These are phyloP conservation scores for Ceratobasidium sp. DNA, from an alignment of 1,284 basidiomycete genomes.

Conservation along the genomic window DNA sequence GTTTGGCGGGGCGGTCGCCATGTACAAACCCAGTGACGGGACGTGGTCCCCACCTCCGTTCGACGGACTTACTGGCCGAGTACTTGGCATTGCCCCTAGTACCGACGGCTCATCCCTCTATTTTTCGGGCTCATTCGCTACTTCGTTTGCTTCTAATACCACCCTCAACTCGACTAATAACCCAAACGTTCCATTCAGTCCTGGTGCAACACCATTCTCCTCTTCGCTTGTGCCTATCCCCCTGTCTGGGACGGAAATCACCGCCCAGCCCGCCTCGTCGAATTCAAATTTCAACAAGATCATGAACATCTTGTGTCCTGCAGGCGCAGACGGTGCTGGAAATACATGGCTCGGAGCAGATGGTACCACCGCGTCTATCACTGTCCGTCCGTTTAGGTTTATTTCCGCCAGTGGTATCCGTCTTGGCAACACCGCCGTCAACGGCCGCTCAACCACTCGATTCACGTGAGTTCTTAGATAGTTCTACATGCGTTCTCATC, in stretches of 20 bases:
- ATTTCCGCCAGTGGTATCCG: constrained; percentile 84
- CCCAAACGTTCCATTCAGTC: constrained; percentile 80
- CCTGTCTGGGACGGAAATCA: constrained; percentile 73
- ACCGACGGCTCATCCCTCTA: constrained; percentile 81
- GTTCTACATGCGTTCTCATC: constrained; percentile 33
- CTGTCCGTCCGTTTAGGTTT: constrained; percentile 79
- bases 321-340: constrained; percentile 81
- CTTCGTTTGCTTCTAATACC: constrained; percentile 76
- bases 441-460: constrained; percentile 82
- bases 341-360: constrained; percentile 89
- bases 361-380: constrained; percentile 77
- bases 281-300: constrained; percentile 78
- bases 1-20: constrained; percentile 75
- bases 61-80: constrained; percentile 83
- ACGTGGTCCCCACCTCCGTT: constrained; percentile 87
- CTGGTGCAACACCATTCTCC: constrained; percentile 87
- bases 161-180: constrained; percentile 75
- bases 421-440: constrained; percentile 90
- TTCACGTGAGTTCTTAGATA: constrained; percentile 77
- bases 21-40: constrained; percentile 77
- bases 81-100: constrained; percentile 84
- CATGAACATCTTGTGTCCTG: constrained; percentile 85
- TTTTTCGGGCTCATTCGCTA: constrained; percentile 90
- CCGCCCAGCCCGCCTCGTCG: constrained; percentile 78
- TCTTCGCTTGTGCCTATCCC: constrained; percentile 92